Percentiles rank a stretch among this genome's conserved stretches.
Evolutionary conservation across 108 stramenopile species (phyloP).

Genomic region (Bacterosira constricta): DNA sequence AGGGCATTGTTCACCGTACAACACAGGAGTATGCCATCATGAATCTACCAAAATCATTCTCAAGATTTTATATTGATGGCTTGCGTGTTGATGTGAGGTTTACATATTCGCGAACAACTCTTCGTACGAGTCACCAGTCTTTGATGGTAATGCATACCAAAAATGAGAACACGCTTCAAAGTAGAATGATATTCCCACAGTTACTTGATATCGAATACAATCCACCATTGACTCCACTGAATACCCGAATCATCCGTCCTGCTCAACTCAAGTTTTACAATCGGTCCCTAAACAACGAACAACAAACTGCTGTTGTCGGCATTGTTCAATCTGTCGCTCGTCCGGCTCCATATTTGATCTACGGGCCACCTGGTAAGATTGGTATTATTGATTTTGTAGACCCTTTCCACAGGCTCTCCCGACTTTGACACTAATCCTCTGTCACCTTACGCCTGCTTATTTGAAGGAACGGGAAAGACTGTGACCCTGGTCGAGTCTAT

Average conservation of each 20-base stretch:
- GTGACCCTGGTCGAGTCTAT: conserved; percentile 65
- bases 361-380: conserved; percentile 61
- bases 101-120: conserved; percentile 52
- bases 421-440: no score
- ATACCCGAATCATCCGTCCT: conserved; percentile 6
- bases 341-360: conserved; percentile 66
- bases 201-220: not conserved
- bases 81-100: conserved; percentile 58
- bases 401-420: not conserved
- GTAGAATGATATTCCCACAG: not conserved
- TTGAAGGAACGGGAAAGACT: conserved; percentile 52
- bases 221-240: conserved; percentile 5
- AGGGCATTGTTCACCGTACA: conserved; percentile 41
- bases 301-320: conserved; percentile 47
- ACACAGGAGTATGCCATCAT: conserved; percentile 47
- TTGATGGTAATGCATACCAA: not conserved
- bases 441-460: not conserved
- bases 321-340: conserved; percentile 36
- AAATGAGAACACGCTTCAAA: not conserved
- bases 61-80: conserved; percentile 17
- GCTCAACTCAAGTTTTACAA: conserved; percentile 38
- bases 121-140: conserved; percentile 57
- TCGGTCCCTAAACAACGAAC: conserved; percentile 54
- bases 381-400: not conserved
- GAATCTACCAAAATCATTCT: conserved; percentile 42